Conservation (phyloP, 306 rosid species). For the Aeschynomene evenia region DNA sequence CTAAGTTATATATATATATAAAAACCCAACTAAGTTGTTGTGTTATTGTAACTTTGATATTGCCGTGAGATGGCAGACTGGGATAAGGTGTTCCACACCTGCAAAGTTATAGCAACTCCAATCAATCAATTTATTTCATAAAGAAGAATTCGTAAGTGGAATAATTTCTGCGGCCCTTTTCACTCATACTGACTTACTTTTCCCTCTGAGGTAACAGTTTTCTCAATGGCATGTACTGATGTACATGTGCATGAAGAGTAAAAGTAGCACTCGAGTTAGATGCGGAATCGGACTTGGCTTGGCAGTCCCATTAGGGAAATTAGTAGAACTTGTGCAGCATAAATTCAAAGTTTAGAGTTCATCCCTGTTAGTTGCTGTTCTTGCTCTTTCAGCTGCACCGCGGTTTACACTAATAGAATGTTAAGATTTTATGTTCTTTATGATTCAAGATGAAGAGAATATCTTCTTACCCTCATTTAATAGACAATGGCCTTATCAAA, state of each 20-base stretch:
- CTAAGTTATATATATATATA: no score
- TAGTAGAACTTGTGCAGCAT: no score
- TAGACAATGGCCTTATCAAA: no score
- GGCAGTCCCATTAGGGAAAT: no score
- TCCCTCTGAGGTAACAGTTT: conserved; percentile 36
- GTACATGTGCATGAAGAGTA: no score
- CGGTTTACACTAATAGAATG: conserved; percentile 2
- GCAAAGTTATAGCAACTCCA: conserved; percentile 25
- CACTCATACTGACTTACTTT: conserved; percentile 64
- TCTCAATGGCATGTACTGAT: no score
- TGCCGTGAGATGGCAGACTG: conserved; percentile 52
- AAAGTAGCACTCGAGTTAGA: no score
- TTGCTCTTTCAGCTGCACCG: background rate
- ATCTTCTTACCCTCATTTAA: background rate
- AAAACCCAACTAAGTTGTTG: conserved; percentile 33
- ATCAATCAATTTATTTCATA: conserved; percentile 13
- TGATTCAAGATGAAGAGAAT: background rate
- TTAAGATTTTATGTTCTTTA: conserved; percentile 8
- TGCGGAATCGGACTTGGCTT: no score
- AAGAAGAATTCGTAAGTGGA: background rate
- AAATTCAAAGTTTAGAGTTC: no score
- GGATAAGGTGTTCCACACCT: conserved; percentile 72
- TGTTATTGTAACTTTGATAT: conserved; percentile 47
- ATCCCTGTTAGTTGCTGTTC: conserved; percentile 2
- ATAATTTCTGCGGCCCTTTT: background rate